Percentiles rank a stretch among this genome's conserved stretches.
phyloP scores from a whole-genome alignment of 1,284 basidiomycete species.

The Tilletia horrida region DNA sequence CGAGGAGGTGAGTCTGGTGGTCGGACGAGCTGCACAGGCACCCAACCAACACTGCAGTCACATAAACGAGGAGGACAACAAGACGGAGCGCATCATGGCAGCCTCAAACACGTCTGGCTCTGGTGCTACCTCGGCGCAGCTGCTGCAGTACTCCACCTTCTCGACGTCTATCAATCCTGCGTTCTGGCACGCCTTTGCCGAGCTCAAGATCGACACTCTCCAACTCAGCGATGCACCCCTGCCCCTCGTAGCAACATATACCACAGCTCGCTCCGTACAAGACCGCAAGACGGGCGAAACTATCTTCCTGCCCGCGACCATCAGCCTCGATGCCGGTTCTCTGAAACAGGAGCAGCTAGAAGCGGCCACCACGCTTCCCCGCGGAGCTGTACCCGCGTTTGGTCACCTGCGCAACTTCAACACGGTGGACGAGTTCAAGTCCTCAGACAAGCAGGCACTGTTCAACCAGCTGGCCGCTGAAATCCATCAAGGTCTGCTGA shows the following conservation, averaged over 20 bases:
- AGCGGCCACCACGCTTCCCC: not conserved
- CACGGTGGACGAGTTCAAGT: conserved; percentile 92
- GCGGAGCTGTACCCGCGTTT: conserved; percentile 52
- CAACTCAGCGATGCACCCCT: conserved; percentile 74
- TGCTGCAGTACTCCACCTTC: conserved; percentile 80
- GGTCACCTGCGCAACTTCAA: conserved; percentile 78
- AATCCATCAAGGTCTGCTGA: conserved; percentile 17
- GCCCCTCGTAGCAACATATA: conserved; percentile 67
- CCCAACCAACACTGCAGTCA: no score
- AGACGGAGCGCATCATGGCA: no score
- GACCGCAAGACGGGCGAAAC: conserved; percentile 68
- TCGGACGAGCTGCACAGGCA: no score
- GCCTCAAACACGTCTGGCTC: no score
- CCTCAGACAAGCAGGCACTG: conserved; percentile 77
- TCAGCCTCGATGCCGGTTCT: conserved; percentile 40
- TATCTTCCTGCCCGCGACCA: conserved; percentile 39
- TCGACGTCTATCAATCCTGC: conserved; percentile 79
- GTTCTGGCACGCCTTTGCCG: conserved; percentile 88
- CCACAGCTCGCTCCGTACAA: conserved; percentile 67
- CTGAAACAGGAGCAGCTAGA: not conserved
- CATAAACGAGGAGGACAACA: no score
- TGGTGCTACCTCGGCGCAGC: not conserved
- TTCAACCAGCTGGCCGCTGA: conserved; percentile 58
- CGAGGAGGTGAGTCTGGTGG: no score
- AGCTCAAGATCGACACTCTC: conserved; percentile 85